phyloP scores from a whole-genome alignment of 768 basidiomycete species.

The Russula lepida region DNA sequence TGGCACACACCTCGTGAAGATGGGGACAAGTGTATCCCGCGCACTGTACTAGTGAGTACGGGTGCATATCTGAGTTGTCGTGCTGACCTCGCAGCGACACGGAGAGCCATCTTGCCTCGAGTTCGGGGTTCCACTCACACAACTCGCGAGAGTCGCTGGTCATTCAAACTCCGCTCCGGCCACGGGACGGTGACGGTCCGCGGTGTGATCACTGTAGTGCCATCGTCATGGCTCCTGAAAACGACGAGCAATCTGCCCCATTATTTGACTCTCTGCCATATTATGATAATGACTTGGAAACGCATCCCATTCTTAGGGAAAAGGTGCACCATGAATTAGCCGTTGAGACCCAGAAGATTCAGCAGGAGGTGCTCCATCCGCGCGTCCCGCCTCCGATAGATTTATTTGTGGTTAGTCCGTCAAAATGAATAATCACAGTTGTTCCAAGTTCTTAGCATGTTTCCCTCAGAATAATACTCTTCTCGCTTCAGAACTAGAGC shows the following conservation, averaged over 20 bases:
- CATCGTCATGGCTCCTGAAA: background rate
- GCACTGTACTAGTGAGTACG: slow-evolving; percentile 26
- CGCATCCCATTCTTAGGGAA: slow-evolving; percentile 57
- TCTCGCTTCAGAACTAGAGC: slow-evolving; percentile 63
- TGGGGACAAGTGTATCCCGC: slow-evolving; percentile 24
- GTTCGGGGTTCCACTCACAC: background rate
- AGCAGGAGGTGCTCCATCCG: slow-evolving; percentile 54
- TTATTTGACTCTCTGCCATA: slow-evolving; percentile 87
- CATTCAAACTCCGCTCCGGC: slow-evolving; percentile 20
- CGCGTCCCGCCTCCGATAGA: slow-evolving; percentile 55
- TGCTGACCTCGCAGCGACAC: slow-evolving; percentile 37
- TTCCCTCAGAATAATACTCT: slow-evolving; percentile 52
- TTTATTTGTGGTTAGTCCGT: slow-evolving; percentile 58
- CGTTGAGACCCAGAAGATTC: slow-evolving; percentile 49
- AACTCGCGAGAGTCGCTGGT: background rate
- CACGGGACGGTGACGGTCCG: background rate
- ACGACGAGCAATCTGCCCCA: slow-evolving; percentile 23
- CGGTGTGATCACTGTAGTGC: background rate
- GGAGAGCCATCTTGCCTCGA: slow-evolving; percentile 35
- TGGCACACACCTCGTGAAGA: slow-evolving; percentile 38
- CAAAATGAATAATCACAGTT: background rate
- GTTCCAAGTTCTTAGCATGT: background rate
- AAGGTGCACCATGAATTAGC: slow-evolving; percentile 73
- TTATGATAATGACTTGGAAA: slow-evolving; percentile 87
- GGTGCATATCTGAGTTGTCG: slow-evolving; percentile 42